Conservation (phyloP, 129 eudicot genomes). For the Apium graveolens region DNA sequence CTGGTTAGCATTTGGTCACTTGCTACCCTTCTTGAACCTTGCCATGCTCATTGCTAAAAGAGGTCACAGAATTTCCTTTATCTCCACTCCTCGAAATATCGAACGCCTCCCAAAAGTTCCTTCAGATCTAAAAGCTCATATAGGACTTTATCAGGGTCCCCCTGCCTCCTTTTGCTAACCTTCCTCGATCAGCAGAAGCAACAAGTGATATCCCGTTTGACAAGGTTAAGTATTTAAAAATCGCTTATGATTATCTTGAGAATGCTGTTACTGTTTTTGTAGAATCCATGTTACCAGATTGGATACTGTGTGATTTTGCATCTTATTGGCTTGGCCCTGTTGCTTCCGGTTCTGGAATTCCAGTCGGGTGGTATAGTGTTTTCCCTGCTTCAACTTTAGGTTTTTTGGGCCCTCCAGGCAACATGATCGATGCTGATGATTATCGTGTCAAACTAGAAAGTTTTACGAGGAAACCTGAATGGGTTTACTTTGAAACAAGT, state of each 20-base stretch:
- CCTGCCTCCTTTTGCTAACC: conserved; percentile 11
- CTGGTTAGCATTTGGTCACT: conserved; percentile 28
- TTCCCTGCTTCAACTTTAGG: neutral
- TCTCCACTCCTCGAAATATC: conserved; percentile 26
- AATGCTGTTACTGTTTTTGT: conserved; percentile 11
- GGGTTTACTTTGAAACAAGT: conserved; percentile 10
- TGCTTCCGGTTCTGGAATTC: neutral
- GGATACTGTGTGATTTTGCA: conserved; percentile 15
- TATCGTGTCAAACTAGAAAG: neutral
- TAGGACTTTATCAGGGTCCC: conserved; percentile 15
- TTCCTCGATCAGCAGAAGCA: conserved; percentile 28
- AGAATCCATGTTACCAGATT: conserved; percentile 14
- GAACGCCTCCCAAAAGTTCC: conserved; percentile 26
- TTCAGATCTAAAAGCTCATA: neutral
- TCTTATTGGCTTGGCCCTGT: conserved; percentile 7
- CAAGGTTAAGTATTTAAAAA: conserved; percentile 24
- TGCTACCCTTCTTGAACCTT: conserved; percentile 20
- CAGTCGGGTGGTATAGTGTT: neutral
- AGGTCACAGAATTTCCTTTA: conserved; percentile 27
- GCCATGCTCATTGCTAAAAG: conserved; percentile 22
- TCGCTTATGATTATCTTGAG: conserved; percentile 25
- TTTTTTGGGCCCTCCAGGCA: neutral
- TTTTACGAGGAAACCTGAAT: conserved; percentile 1
- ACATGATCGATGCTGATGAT: neutral
- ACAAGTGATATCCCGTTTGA: conserved; percentile 22